These are phyloP conservation scores for Cryptococcus sp. DNA, from an alignment of 1,284 basidiomycete species.

Conservation along the genomic window DNA sequence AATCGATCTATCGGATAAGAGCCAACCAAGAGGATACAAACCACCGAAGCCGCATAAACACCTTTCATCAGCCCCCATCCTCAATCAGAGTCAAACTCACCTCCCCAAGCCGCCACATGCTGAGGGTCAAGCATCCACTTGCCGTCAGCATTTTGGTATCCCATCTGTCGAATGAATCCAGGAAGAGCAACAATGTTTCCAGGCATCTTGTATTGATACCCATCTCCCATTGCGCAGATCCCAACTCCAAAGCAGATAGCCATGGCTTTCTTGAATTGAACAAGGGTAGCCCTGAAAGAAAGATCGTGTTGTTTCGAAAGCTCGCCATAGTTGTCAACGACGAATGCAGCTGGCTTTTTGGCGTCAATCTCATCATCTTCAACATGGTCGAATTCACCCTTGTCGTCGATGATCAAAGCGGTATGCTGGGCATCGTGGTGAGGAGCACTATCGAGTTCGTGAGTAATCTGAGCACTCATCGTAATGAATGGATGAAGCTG, in stretches of 20 bases:
- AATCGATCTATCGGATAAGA: conserved; percentile 2
- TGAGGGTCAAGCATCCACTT: conserved; percentile 4
- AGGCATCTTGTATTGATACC: conserved; percentile 8
- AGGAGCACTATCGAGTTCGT: background rate
- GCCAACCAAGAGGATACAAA: background rate
- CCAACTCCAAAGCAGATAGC: background rate
- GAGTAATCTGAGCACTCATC: background rate
- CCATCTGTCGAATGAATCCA: conserved; percentile 8
- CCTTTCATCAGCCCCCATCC: background rate
- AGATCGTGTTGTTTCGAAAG: conserved; percentile 1
- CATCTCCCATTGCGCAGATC: conserved; percentile 3
- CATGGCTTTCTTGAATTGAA: conserved; percentile 2
- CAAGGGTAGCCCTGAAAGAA: background rate
- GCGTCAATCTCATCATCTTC: background rate
- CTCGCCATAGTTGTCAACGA: background rate
- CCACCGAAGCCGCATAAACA: background rate
- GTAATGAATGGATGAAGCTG: background rate
- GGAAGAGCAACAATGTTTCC: conserved; percentile 8
- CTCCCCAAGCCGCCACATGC: conserved; percentile 7
- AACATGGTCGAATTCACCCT: background rate
- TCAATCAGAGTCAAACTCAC: background rate
- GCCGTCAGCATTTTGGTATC: background rate
- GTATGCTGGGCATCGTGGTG: background rate
- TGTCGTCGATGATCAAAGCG: background rate
- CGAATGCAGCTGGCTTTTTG: background rate